Conservation (phyloP, 1,284 basidiomycete species). For the Lentinus polychrous region DNA sequence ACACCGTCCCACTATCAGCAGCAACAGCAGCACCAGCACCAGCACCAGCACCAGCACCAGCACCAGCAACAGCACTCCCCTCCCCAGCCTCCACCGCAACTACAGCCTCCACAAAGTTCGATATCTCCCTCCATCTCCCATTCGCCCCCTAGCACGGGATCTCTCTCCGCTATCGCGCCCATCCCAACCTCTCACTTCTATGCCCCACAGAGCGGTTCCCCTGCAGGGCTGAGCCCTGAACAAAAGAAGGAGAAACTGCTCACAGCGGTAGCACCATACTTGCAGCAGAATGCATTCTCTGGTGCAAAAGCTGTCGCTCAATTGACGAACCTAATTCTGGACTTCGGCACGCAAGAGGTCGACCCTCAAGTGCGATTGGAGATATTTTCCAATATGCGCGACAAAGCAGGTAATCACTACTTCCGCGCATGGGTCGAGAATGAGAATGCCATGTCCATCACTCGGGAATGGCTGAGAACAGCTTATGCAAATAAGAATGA, state of each 20-base stretch:
- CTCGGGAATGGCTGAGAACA: conserved; percentile 72
- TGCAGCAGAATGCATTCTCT: conserved; percentile 52
- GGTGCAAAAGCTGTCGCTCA: conserved; percentile 60
- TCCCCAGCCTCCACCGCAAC: conserved; percentile 24
- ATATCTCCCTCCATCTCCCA: conserved; percentile 64
- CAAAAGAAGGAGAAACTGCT: conserved; percentile 41
- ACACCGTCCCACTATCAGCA: conserved; percentile 28
- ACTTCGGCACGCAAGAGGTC: conserved; percentile 56
- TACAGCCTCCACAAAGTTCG: conserved; percentile 39
- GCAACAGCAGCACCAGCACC: conserved; percentile 18
- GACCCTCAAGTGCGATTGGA: conserved; percentile 56
- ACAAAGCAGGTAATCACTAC: conserved; percentile 77
- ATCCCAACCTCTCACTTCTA: conserved; percentile 31
- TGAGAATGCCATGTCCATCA: conserved; percentile 60
- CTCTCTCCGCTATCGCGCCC: conserved; percentile 27
- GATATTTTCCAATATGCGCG: conserved; percentile 69
- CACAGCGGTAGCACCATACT: conserved; percentile 40
- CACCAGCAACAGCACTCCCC: conserved; percentile 16
- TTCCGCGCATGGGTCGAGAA: conserved; percentile 80
- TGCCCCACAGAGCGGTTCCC: conserved; percentile 20
- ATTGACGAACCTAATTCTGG: conserved; percentile 47
- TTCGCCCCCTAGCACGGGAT: conserved; percentile 35
- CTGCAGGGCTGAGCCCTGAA: conserved; percentile 20
- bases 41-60: conserved; percentile 22
- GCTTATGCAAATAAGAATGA: conserved; percentile 51